Evolutionary conservation across 1,284 basidiomycete genomes (phyloP).

Genomic region (Fistulinella staudtii): DNA sequence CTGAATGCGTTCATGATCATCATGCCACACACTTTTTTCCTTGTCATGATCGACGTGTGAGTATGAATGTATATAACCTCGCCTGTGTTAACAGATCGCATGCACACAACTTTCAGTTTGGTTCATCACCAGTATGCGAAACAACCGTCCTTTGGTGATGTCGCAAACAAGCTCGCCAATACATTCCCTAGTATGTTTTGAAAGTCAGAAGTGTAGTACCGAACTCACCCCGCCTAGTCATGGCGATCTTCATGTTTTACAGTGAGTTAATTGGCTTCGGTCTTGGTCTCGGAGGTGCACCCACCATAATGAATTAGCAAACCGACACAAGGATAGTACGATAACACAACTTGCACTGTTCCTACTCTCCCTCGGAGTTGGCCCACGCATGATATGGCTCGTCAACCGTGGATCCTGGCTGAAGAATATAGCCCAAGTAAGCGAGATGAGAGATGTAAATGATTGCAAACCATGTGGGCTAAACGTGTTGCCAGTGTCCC

Average conservation of each 20-base stretch:
- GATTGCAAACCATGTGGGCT: conserved; percentile 3
- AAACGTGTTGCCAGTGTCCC: conserved; percentile 49
- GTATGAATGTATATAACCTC: conserved; percentile 25
- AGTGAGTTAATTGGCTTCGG: conserved; percentile 42
- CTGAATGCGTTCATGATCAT: conserved; percentile 59
- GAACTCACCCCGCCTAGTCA: conserved; percentile 41
- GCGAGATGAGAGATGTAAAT: conserved; percentile 8
- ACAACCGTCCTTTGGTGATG: conserved; percentile 42
- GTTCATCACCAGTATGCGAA: conserved; percentile 74
- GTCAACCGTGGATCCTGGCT: conserved; percentile 63
- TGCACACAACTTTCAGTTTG: conserved; percentile 42
- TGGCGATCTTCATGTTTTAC: conserved; percentile 73
- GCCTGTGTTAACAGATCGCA: conserved; percentile 3
- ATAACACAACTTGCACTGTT: conserved; percentile 56
- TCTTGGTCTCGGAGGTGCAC: background rate
- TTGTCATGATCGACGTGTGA: conserved; percentile 77
- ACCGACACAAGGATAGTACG: conserved; percentile 54
- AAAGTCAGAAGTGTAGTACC: background rate
- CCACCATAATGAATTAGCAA: conserved; percentile 40
- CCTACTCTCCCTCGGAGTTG: conserved; percentile 51
- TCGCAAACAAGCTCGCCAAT: conserved; percentile 54
- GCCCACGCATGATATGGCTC: conserved; percentile 65
- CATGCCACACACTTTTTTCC: conserved; percentile 66
- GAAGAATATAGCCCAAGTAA: conserved; percentile 68
- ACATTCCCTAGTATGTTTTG: conserved; percentile 62